These are phyloP conservation scores for Zopfochytrium polystomum DNA, from an alignment of 371 early-diverging fungal genomes.

Conservation along the genomic window DNA sequence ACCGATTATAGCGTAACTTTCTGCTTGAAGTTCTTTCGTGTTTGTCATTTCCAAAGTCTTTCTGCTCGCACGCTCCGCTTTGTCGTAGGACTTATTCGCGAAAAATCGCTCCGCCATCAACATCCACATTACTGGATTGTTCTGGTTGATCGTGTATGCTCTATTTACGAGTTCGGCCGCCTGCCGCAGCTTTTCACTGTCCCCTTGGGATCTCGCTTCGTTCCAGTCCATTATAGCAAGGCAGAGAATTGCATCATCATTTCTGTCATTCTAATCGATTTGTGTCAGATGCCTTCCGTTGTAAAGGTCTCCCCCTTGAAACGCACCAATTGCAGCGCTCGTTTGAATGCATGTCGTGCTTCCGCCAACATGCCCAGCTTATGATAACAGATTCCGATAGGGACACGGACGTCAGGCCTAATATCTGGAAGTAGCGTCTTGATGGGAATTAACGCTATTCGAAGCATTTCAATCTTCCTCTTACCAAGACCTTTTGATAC, in stretches of 20 bases:
- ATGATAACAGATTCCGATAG: slow-evolving; percentile 83
- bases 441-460: too few species aligned
- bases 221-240: slow-evolving; percentile 79
- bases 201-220: slow-evolving; percentile 31
- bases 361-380: slow-evolving; percentile 65
- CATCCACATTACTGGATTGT: slow-evolving; percentile 22
- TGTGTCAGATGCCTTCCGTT: too few species aligned
- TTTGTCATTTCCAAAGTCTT: neutral
- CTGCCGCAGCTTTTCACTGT: slow-evolving; percentile 30
- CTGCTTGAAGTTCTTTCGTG: slow-evolving; percentile 16
- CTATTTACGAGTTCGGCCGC: slow-evolving; percentile 16
- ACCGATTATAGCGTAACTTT: slow-evolving; percentile 31
- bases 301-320: too few species aligned
- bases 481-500: slow-evolving; percentile 57
- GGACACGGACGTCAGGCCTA: slow-evolving; percentile 74
- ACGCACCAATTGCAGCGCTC: slow-evolving; percentile 68
- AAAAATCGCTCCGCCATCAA: slow-evolving; percentile 38
- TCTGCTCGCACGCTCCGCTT: slow-evolving; percentile 7
- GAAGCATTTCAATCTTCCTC: neutral
- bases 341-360: slow-evolving; percentile 69
- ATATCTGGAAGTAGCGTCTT: slow-evolving; percentile 55
- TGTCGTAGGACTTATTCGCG: slow-evolving; percentile 16
- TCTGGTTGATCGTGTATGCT: slow-evolving; percentile 17
- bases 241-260: slow-evolving; percentile 64
- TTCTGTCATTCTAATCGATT: slow-evolving; percentile 45